Conservation (phyloP, 2,329 filamentous ascomycete species). For the Cryphonectria radicalis region DNA sequence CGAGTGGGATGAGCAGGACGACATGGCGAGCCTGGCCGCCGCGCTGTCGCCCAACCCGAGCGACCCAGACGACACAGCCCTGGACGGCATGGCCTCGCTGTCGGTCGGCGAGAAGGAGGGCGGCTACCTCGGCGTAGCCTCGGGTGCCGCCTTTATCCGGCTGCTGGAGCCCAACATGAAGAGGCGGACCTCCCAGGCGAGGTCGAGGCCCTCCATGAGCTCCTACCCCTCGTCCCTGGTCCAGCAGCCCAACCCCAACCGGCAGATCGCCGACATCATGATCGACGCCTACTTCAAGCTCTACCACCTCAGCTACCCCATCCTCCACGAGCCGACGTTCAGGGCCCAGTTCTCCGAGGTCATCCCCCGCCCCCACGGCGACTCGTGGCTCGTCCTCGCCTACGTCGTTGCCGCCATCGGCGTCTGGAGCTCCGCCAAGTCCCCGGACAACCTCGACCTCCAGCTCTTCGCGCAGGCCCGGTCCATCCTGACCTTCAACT, state of each 20-base stretch:
- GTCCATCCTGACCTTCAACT: slow-evolving; percentile 30
- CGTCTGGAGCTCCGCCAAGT: slow-evolving; percentile 29
- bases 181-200: slow-evolving; percentile 32
- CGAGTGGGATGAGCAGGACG: slow-evolving; percentile 43
- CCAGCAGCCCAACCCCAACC: slow-evolving; percentile 40
- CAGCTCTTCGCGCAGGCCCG: slow-evolving; percentile 53
- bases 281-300: slow-evolving; percentile 48
- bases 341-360: slow-evolving; percentile 34
- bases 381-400: slow-evolving; percentile 31
- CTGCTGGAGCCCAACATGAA: slow-evolving; percentile 40
- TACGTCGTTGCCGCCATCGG: slow-evolving; percentile 30
- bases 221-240: slow-evolving; percentile 31
- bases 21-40: slow-evolving; percentile 32
- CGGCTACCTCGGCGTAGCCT: slow-evolving; percentile 52
- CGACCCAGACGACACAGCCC: slow-evolving; percentile 37
- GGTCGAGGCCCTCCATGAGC: slow-evolving; percentile 25
- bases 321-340: slow-evolving; percentile 50
- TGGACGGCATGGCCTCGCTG: slow-evolving; percentile 46
- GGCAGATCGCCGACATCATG: slow-evolving; percentile 34
- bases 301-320: slow-evolving; percentile 50
- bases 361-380: slow-evolving; percentile 28
- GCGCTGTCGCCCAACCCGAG: slow-evolving; percentile 35
- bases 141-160: slow-evolving; percentile 49
- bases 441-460: slow-evolving; percentile 46
- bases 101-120: slow-evolving; percentile 43